Evolutionary conservation across 2,329 filamentous ascomycete species (phyloP), one percentile per base, ranked within the genome.

Genomic region (Trichoderma koningii): DNA sequence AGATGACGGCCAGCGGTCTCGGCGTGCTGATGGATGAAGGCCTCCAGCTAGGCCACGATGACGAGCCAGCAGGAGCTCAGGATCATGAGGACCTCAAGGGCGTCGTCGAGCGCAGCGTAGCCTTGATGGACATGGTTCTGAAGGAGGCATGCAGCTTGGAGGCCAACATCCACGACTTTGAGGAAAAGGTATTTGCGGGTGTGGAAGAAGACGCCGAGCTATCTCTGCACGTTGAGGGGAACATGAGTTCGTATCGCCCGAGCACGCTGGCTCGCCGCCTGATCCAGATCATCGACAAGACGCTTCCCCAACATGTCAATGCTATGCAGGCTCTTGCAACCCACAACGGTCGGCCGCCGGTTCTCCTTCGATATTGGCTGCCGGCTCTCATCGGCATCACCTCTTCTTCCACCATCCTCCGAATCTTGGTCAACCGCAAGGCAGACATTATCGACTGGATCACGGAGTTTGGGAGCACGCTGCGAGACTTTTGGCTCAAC

Each of bases 401-500:
- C 12, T 97, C 93, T 0, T 94, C 92, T 0, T 93, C 91, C 17
- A 97, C 93, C 0, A 82, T 96, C n/a, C 80, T 98, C 17, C 88
- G 89, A 23, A 85, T 98, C 44, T 77, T 96, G 34, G 82, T 90
- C 66, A 91, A 89, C 73, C 85, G 88, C 59, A 87, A 87, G 71
- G 89, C 89, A 21, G 91, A 94, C 69, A 89, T 99, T 21, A 69
- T 91, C 28, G 83, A 87, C 53, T 97, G 93, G 93, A 81, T 96
- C 51, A 82, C 84, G 42, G 90, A 95, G 68, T 79, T 97, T 28
- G 94, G 92, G 7, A 80, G 81, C 1, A 99, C 95, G 0, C 80
- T 88, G 1, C 84, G 91, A 62, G 94, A 96, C 76, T 99, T 99
- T 74, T 97, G 93, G 91, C 83, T 88, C 66, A 99, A 99, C 75